phyloP scores from a whole-genome alignment of 495 filamentous ascomycete genomes.

The Penicillium paxilli region DNA sequence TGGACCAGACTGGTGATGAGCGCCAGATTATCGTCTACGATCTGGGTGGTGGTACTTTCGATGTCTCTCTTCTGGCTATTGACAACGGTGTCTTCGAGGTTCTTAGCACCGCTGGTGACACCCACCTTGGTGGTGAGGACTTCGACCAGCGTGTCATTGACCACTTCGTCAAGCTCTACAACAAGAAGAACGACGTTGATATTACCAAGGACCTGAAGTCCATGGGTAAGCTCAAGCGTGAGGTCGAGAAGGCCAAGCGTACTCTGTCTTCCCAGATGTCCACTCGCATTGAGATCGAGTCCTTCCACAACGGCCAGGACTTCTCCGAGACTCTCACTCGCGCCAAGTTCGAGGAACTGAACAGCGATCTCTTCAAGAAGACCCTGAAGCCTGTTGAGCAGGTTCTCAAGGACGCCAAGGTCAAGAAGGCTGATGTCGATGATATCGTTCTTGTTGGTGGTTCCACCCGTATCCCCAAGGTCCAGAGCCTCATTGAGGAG shows the following conservation, averaged over 20 bases:
- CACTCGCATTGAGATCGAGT: slow-evolving; percentile 96
- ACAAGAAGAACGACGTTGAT: slow-evolving; percentile 95
- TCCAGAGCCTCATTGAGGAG: slow-evolving; percentile 96
- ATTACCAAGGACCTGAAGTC: slow-evolving; percentile 95
- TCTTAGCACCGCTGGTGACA: slow-evolving; percentile 96
- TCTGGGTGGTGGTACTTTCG: slow-evolving; percentile 99
- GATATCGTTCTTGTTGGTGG: slow-evolving; percentile 94
- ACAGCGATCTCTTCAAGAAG: slow-evolving; percentile 98
- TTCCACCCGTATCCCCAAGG: slow-evolving; percentile 97
- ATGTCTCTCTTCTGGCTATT: slow-evolving; percentile 97
- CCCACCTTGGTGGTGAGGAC: slow-evolving; percentile 99
- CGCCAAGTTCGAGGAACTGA: slow-evolving; percentile 99
- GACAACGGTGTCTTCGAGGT: slow-evolving; percentile 99
- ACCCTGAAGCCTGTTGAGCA: slow-evolving; percentile 99
- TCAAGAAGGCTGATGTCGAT: slow-evolving; percentile 81
- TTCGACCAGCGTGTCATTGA: slow-evolving; percentile 98
- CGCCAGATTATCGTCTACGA: slow-evolving; percentile 95
- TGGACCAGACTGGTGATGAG: slow-evolving; percentile 83
- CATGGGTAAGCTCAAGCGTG: slow-evolving; percentile 99
- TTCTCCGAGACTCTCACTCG: slow-evolving; percentile 98
- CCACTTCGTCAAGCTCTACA: slow-evolving; percentile 97
- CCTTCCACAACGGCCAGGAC: slow-evolving; percentile 95
- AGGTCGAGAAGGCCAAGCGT: slow-evolving; percentile 99
- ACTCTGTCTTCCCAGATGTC: slow-evolving; percentile 98
- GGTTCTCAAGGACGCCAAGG: slow-evolving; percentile 89